Evolutionary conservation across 257 asterid genomes (phyloP).

Genomic region (Penstemon davidsonii): DNA sequence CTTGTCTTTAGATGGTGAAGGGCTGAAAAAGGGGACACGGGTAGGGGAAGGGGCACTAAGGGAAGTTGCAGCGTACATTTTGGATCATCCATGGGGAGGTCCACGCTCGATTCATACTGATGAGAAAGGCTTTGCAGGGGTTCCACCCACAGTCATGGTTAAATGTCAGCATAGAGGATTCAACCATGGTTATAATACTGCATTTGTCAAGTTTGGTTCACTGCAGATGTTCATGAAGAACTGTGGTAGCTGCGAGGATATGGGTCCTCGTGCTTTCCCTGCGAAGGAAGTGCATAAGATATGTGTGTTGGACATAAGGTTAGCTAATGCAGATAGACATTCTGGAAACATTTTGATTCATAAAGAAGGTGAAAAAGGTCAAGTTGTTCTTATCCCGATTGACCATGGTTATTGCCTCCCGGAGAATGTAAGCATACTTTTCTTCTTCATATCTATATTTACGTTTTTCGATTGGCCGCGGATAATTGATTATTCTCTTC

Average conservation of each 20-base stretch:
- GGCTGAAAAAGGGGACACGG: conserved; percentile 75
- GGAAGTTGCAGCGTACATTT: conserved; percentile 78
- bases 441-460: background rate
- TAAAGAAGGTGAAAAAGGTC: conserved; percentile 49
- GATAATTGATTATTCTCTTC: background rate
- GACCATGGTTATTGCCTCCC: conserved; percentile 89
- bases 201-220: conserved; percentile 57
- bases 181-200: conserved; percentile 39
- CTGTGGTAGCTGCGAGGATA: conserved; percentile 79
- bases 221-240: conserved; percentile 75
- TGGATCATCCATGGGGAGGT: conserved; percentile 64
- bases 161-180: conserved; percentile 52
- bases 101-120: conserved; percentile 36
- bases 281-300: conserved; percentile 75
- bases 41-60: conserved; percentile 79
- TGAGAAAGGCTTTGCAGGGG: conserved; percentile 72
- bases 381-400: conserved; percentile 56
- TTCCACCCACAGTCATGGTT: conserved; percentile 69
- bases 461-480: too few relatives aligned
- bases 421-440: conserved; percentile 56
- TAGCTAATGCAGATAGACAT: conserved; percentile 78
- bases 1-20: conserved; percentile 63
- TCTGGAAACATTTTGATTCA: conserved; percentile 71
- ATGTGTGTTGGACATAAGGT: conserved; percentile 66
- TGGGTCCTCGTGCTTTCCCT: conserved; percentile 69